Conservation (phyloP, 495 filamentous ascomycete genomes). For the Neurospora africana region DNA sequence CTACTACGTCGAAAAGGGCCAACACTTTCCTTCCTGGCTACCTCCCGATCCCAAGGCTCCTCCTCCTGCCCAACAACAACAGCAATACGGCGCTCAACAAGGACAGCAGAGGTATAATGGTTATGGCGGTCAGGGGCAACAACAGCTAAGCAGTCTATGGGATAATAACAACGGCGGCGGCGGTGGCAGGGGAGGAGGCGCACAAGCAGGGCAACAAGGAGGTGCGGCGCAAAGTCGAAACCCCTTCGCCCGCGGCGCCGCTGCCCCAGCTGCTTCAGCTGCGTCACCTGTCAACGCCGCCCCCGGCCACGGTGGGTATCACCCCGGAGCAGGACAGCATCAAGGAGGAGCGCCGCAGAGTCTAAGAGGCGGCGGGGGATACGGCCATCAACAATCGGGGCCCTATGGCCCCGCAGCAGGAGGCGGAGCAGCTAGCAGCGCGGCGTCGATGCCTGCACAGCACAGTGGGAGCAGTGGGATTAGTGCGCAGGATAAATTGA, state of each 20-base stretch:
- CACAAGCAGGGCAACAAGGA: conserved; percentile 1
- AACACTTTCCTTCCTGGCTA: conserved; percentile 78
- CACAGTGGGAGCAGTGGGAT: conserved; percentile 1
- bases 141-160: conserved; percentile 71
- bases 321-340: conserved; percentile 54
- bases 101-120: conserved; percentile 30
- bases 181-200: conserved; percentile 21
- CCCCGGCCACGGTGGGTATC: conserved; percentile 21
- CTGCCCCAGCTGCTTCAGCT: not conserved
- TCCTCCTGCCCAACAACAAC: conserved; percentile 35
- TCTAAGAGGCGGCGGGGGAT: conserved; percentile 43
- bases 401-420: conserved; percentile 27
- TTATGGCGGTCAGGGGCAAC: not conserved
- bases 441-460: conserved; percentile 6
- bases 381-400: conserved; percentile 8
- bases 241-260: conserved; percentile 10
- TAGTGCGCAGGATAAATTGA: conserved; percentile 38
- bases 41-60: conserved; percentile 71
- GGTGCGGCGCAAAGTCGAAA: conserved; percentile 8
- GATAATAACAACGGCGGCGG: conserved; percentile 42
- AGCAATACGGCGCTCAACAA: conserved; percentile 36
- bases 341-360: conserved; percentile 31
- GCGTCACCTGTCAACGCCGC: conserved; percentile 31
- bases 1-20: conserved; percentile 86
- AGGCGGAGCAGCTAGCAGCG: not conserved